Percentiles rank a stretch among this genome's conserved stretches.
phyloP scores from a whole-genome alignment of 495 filamentous ascomycete genomes.

The Aspergillus leporis region DNA sequence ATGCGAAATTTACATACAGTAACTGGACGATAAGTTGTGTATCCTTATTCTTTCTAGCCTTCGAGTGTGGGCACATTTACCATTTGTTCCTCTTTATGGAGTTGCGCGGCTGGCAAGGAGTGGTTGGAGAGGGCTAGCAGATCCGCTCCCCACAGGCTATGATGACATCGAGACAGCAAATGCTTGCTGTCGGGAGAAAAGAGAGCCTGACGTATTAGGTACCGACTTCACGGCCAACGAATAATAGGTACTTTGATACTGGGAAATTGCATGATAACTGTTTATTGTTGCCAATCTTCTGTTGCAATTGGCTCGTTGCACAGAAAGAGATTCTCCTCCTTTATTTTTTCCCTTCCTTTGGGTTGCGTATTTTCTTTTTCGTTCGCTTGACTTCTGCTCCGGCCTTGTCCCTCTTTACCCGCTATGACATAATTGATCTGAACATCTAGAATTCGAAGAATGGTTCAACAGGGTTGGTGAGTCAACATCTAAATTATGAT shows the following conservation, averaged over 20 bases:
- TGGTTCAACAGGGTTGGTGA: background rate
- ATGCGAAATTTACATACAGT: background rate
- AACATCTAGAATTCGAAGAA: background rate
- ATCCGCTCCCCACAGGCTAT: constrained; percentile 3
- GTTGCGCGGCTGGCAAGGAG: background rate
- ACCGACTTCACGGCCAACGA: background rate
- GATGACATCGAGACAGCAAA: constrained; percentile 3
- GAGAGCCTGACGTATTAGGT: constrained; percentile 4
- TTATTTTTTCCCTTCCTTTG: background rate
- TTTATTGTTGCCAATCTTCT: background rate
- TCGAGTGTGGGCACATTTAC: background rate
- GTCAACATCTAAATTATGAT: background rate
- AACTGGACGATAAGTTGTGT: background rate
- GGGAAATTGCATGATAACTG: background rate
- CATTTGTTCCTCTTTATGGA: background rate
- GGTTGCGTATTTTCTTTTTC: background rate
- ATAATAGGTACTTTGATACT: background rate
- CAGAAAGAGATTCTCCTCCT: background rate
- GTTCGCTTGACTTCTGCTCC: background rate
- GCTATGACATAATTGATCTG: constrained; percentile 2
- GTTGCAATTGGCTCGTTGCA: background rate
- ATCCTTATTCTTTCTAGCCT: no score
- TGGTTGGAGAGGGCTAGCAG: background rate
- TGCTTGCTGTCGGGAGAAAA: background rate
- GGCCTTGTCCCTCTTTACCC: background rate